Conservation (phyloP, 768 basidiomycete species). For the Pilatotrama ljubarskyi region DNA sequence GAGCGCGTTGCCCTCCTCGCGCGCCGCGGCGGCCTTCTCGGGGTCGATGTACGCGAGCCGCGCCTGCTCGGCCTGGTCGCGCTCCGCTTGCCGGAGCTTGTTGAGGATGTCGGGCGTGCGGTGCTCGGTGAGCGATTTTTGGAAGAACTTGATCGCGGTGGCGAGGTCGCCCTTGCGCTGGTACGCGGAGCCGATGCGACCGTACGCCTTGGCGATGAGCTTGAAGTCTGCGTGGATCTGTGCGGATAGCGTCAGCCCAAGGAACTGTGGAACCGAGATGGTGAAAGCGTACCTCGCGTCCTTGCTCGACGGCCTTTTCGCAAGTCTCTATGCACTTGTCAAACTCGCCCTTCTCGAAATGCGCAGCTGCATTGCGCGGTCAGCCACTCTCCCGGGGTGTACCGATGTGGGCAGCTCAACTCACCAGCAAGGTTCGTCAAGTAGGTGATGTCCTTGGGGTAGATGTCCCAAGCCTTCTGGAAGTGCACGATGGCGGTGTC, state of each 20-base stretch:
- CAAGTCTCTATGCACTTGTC: slow-evolving; percentile 89
- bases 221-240: slow-evolving; percentile 93
- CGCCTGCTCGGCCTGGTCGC: slow-evolving; percentile 73
- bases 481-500: slow-evolving; percentile 74
- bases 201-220: slow-evolving; percentile 91
- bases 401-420: slow-evolving; percentile 21
- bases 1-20: slow-evolving; percentile 88
- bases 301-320: slow-evolving; percentile 96
- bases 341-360: slow-evolving; percentile 92
- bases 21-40: slow-evolving; percentile 72
- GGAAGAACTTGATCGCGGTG: slow-evolving; percentile 86
- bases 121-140: slow-evolving; percentile 95
- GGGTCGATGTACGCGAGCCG: slow-evolving; percentile 87
- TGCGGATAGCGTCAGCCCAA: not conserved
- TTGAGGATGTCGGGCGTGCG: slow-evolving; percentile 90
- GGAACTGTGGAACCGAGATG: not conserved
- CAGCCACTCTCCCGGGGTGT: not conserved
- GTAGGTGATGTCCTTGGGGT: slow-evolving; percentile 92
- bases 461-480: slow-evolving; percentile 87
- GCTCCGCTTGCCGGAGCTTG: slow-evolving; percentile 87
- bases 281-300: slow-evolving; percentile 60
- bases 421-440: slow-evolving; percentile 86
- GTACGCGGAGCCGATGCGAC: slow-evolving; percentile 86
- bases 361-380: slow-evolving; percentile 58
- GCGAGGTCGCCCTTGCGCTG: slow-evolving; percentile 72